These are phyloP conservation scores for Yamadazyma taylorii DNA, from an alignment of 1,139 yeast species.

Conservation along the genomic window DNA sequence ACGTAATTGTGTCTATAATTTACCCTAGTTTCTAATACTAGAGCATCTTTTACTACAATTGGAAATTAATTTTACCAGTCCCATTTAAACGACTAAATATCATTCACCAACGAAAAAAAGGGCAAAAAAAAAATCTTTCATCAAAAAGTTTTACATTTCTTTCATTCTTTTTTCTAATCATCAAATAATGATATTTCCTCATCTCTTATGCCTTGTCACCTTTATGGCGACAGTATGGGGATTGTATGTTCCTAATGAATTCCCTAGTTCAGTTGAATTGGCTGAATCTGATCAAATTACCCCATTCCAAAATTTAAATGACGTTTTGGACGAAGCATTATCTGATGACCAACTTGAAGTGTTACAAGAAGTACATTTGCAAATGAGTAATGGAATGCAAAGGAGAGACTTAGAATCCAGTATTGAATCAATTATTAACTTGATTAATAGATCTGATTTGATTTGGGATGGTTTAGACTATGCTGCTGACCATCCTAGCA, in stretches of 20 bases:
- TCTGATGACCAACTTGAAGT: conserved; percentile 15
- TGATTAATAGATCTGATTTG: conserved; percentile 39
- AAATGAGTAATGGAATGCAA: conserved; percentile 3
- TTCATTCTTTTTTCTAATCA: not conserved
- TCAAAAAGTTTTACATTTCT: not conserved
- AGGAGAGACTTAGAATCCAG: conserved; percentile 23
- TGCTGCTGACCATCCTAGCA: conserved; percentile 31
- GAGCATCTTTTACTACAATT: not conserved
- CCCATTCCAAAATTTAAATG: conserved; percentile 1
- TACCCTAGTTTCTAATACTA: not conserved
- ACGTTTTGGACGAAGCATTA: conserved; percentile 13
- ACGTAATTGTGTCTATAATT: no score
- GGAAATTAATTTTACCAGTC: not conserved
- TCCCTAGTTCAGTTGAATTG: conserved; percentile 4
- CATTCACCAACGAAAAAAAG: not conserved
- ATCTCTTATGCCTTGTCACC: not conserved
- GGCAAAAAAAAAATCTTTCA: no score
- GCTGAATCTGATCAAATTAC: not conserved
- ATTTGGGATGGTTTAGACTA: conserved; percentile 38
- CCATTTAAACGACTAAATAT: conserved; percentile 1
- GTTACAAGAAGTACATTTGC: not conserved
- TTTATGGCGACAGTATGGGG: conserved; percentile 1
- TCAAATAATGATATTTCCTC: conserved; percentile 1
- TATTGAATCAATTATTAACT: conserved; percentile 23
- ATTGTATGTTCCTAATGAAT: conserved; percentile 2